Base-by-base conservation (phyloP, 352 stramenopile species). In the Poterioochromonas sp. region DNA sequence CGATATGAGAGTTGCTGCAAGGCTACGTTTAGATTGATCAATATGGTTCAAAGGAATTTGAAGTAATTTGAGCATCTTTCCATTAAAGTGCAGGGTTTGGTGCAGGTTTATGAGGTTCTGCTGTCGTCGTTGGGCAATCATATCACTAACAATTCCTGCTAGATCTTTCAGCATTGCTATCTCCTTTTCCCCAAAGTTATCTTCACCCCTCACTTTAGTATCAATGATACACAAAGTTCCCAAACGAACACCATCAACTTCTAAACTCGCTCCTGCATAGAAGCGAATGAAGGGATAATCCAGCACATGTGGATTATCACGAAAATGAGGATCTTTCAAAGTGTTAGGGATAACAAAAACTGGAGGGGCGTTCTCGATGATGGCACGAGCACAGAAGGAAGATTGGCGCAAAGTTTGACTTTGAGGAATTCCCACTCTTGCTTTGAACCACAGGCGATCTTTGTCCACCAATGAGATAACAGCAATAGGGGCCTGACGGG, bases 401-500 rank as follows among this genome's bases (percentile, higher is more conserved):
- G 82, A 49, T 39, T 89, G 81, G 3, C 87, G 81, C 5, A 74
- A 76, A 29, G 84, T 89, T 83, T 90, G 84, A 41, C 76, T 49
- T 0, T 80, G 81, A 76, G 39, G 80, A 73, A 83, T 12, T 76
- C 86, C 78, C 83, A 74, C 40, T 79, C 83, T 84, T 76, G 88
- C 93, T 83, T 95, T 93, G 83, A 97, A 97, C 92, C 92, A 97
- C 83, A 97, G 91, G 26, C 92, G 87, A 71, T 95, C 92, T 76
- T 95, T 86, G 85, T 97, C 93, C n/a, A 97, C 86, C 26, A 97
- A 80, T 74, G 76, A 84, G 29, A 92, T 80, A 20, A 90, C 74
- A 69, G 79, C 78, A 70, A 90, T 88, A 0, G 85, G 84, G 39
- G 85, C 83, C 65, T 74, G 18, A n/a, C n/a, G n/a, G n/a, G n/a